Evolutionary conservation across 768 basidiomycete genomes (phyloP), one percentile per base, ranked within the genome.

Genomic region (Lentinula detonsa): DNA sequence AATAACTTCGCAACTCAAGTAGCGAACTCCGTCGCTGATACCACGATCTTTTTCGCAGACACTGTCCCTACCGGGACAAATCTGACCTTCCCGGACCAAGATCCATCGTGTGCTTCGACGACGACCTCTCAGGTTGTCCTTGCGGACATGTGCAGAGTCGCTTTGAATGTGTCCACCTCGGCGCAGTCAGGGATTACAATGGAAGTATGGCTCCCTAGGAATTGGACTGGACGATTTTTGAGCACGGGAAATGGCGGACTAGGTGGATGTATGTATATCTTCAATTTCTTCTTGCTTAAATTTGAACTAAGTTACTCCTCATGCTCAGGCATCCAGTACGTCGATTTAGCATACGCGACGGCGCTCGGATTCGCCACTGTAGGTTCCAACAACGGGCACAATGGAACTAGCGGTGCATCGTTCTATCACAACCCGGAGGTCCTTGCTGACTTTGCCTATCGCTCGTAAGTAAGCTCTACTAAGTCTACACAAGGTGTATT

Each of bases 371-470:
- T 67, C 51, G 66, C 66, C 5, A 62, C 61, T 13, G 54, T 66
- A 34, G 66, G 60, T 10, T 55, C 63, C 2, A 63, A 67, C 55
- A 64, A 61, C 54, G 66, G 66, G 3, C 65, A 67, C 56, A 63
- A 66, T 56, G 66, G 66, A 18, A 52, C 57, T 5, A 61, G 48
- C 23, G 66, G 63, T 21, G 45, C 33, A n/a, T 11, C 61, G 16
- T 64, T 67, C 50, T 57, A 64, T 10, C 63, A 65, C 39, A 53
- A 67, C 37, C 62, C 67, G 15, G 65, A 68, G 39, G 65, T 65
- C 37, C 59, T 68, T 1, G 64, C 61, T 35, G 66, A 69, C 55
- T 68, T 61, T 52, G 57, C 61, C 16, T 65, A 59, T 55, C 65
- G 66, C 5, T 52, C 65, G 18, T 53, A 3, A 53, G 51, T 42